phyloP scores from a whole-genome alignment of 768 basidiomycete species.

The Russula virescens region DNA sequence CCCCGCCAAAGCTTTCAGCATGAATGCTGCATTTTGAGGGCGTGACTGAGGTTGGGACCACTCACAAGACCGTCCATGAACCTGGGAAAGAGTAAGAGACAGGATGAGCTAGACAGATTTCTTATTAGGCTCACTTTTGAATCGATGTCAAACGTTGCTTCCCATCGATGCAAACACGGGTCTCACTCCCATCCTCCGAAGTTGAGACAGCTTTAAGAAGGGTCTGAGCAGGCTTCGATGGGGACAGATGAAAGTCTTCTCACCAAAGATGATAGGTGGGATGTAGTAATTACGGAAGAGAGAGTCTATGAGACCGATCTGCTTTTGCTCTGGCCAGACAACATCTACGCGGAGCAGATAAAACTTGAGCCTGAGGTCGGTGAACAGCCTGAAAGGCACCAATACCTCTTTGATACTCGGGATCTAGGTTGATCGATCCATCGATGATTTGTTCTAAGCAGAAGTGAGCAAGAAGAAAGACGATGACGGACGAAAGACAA shows the following conservation, averaged over 20 bases:
- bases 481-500: neutral
- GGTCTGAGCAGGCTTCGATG: neutral
- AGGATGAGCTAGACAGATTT: neutral
- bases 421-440: conserved; percentile 63
- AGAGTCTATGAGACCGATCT: conserved; percentile 70
- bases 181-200: conserved; percentile 58
- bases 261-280: conserved; percentile 73
- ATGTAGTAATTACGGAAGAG: conserved; percentile 76
- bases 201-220: conserved; percentile 42
- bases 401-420: conserved; percentile 73
- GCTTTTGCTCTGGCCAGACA: conserved; percentile 75
- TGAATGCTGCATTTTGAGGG: conserved; percentile 1
- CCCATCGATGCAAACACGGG: conserved; percentile 68
- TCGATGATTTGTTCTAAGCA: conserved; percentile 54
- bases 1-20: neutral
- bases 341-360: conserved; percentile 43
- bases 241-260: conserved; percentile 8
- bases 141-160: conserved; percentile 79
- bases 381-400: neutral
- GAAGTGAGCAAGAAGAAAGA: neutral
- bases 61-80: conserved; percentile 68
- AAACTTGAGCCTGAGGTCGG: too few relatives aligned
- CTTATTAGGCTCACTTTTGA: conserved; percentile 41
- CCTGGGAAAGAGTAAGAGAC: neutral
- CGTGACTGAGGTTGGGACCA: conserved; percentile 21